Percentiles rank a stretch among this genome's conserved stretches.
phyloP scores from a whole-genome alignment of 148 eudicot genomes.

The Amaranthus palmeri region DNA sequence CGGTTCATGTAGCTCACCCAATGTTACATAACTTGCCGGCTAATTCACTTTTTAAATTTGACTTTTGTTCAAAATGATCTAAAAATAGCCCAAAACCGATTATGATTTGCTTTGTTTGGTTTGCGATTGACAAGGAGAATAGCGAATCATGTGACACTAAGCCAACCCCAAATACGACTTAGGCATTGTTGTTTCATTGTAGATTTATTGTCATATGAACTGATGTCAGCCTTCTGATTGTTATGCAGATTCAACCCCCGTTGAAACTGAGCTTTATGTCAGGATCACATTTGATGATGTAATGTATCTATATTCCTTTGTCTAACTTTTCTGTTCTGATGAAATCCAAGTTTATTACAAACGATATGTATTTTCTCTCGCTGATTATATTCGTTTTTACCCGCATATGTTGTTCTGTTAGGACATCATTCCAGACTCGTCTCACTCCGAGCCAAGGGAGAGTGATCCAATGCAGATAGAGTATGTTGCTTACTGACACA shows the following conservation, averaged over 20 bases:
- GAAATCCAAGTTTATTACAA: not conserved
- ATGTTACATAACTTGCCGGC: too few relatives aligned
- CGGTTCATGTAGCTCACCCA: too few relatives aligned
- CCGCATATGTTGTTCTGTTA: constrained; percentile 12
- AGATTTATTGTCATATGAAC: not conserved
- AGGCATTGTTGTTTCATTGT: too few relatives aligned
- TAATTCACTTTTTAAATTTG: too few relatives aligned
- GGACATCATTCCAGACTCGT: constrained; percentile 26
- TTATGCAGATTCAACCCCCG: constrained; percentile 49
- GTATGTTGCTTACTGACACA: constrained; percentile 31
- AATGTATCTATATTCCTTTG: constrained; percentile 14
- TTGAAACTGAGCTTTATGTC: constrained; percentile 53
- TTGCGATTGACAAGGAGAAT: too few relatives aligned
- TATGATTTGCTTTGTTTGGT: too few relatives aligned
- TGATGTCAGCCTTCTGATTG: constrained; percentile 4
- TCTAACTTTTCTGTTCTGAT: not conserved
- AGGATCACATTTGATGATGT: constrained; percentile 65
- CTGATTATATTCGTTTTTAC: not conserved
- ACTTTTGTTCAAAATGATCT: too few relatives aligned
- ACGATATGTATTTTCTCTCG: not conserved
- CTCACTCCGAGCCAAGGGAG: constrained; percentile 15
- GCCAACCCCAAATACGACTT: too few relatives aligned
- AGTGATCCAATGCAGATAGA: constrained; percentile 37
- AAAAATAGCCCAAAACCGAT: too few relatives aligned
- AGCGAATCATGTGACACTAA: too few relatives aligned